Base-by-base conservation (phyloP, 2,329 filamentous ascomycete genomes). In the Rhynchosporium secalis region DNA sequence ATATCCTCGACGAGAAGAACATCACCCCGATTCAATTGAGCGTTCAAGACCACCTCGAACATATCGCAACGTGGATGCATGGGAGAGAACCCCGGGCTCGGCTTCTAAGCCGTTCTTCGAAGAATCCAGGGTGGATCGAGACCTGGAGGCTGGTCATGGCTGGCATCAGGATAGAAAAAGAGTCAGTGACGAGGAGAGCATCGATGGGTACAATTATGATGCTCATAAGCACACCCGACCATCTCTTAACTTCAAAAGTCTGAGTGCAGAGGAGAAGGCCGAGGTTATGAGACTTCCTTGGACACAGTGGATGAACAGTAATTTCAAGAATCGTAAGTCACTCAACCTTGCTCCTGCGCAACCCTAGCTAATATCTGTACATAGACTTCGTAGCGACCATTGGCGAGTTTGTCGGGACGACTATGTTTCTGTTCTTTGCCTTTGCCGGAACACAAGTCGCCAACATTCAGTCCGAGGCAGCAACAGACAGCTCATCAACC, bases 231-330 rank as follows among this genome's bases (percentile, higher is more conserved):
- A 29, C n/a, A 7, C 10, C 13, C 31, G 51, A n/a, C 26, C 56
- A 31, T 65, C 61, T 12, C 56, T 79, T 20, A 73, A 78, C 59
- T 79, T 78, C 74, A 74, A 75, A 31, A 70, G 73, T 41, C 65
- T 80, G 47, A 76, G 72, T 5, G 68, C 71, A 1, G 71, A 78
- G 58, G 77, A 80, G 66, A 77, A 76, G 69, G 74, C 72, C 4
- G 71, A 79, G 61, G 77, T 80, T 9, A 72, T 80, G 72, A 75
- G 78, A 41, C 71, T 80, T 28, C 79, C 78, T 1, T 74, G 77
- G 71, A 77, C 75, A 3, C 73, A 78, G 38, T 80, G 78, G 79
- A 80, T 80, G 78, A 76, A 80, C 68, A 78, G 77, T 7, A 68
- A 75, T 55, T 66, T 79, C 63, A 81, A 80, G 73, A 78, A 81